These are phyloP conservation scores for Betula pendula DNA, from an alignment of 306 rosid species.

Conservation along the genomic window DNA sequence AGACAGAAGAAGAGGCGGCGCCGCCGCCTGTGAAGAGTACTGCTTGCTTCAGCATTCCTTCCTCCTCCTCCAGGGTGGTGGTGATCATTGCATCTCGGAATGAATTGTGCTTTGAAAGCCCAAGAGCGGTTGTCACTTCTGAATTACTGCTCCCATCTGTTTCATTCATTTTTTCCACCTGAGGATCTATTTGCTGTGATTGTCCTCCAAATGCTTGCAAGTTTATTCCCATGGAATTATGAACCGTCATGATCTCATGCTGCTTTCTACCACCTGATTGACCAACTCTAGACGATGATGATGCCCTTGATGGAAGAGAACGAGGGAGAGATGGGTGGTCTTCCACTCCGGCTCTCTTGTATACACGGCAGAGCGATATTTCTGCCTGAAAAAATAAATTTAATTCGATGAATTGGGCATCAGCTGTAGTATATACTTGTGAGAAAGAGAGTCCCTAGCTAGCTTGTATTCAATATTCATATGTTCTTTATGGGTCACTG, in stretches of 20 bases:
- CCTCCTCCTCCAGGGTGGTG: slow-evolving; percentile 39
- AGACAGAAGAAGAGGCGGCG: slow-evolving; percentile 28
- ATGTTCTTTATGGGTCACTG: too few species aligned
- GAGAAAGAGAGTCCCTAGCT: too few species aligned
- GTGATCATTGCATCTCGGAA: slow-evolving; percentile 11
- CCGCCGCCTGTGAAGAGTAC: slow-evolving; percentile 21
- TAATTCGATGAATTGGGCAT: too few species aligned
- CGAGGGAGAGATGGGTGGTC: slow-evolving; percentile 93
- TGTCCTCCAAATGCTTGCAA: slow-evolving; percentile 41
- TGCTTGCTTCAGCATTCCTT: slow-evolving; percentile 45
- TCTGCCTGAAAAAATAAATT: slow-evolving; percentile 61
- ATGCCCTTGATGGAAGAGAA: slow-evolving; percentile 61
- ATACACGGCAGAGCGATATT: slow-evolving; percentile 91
- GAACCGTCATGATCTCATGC: slow-evolving; percentile 16
- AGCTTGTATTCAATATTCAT: too few species aligned
- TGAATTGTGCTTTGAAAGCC: slow-evolving; percentile 56
- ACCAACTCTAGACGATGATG: slow-evolving; percentile 47
- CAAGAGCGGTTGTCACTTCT: slow-evolving; percentile 54
- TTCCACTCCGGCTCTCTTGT: slow-evolving; percentile 96
- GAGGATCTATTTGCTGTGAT: slow-evolving; percentile 29
- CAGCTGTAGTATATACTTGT: too few species aligned
- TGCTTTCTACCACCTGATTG: slow-evolving; percentile 27
- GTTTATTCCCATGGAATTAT: slow-evolving; percentile 38
- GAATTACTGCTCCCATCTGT: slow-evolving; percentile 46
- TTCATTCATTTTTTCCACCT: slow-evolving; percentile 41